Evolutionary conservation across 371 early-diverging fungal species (phyloP).

Genomic region (Mucor ambiguus): DNA sequence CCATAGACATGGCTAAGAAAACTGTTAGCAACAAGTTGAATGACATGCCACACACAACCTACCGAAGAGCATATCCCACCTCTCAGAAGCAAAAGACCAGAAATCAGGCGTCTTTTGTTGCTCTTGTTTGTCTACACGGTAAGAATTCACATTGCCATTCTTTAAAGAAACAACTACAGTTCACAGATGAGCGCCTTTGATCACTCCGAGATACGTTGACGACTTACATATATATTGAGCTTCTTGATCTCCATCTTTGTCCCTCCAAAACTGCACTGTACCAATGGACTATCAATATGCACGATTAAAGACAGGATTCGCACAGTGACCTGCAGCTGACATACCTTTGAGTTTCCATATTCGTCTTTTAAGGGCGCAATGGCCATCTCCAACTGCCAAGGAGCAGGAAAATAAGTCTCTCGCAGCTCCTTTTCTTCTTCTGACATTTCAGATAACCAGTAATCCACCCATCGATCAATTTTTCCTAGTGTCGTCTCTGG

Average conservation of each 20-base stretch:
- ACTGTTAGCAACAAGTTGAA: neutral
- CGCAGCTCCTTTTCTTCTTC: slow-evolving; percentile 15
- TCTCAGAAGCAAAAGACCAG: slow-evolving; percentile 30
- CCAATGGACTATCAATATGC: slow-evolving; percentile 16
- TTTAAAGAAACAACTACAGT: slow-evolving; percentile 28
- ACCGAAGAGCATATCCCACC: slow-evolving; percentile 44
- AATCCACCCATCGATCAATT: slow-evolving; percentile 18
- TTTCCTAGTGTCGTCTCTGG: neutral
- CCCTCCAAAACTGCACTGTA: slow-evolving; percentile 20
- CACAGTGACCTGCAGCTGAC: neutral
- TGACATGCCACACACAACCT: neutral
- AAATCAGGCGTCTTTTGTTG: slow-evolving; percentile 24
- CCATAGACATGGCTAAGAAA: slow-evolving; percentile 29
- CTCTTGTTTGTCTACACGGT: slow-evolving; percentile 28
- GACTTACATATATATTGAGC: slow-evolving; percentile 20
- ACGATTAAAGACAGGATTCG: neutral
- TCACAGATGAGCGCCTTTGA: neutral
- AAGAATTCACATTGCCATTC: slow-evolving; percentile 32
- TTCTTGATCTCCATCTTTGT: neutral
- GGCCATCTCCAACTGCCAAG: slow-evolving; percentile 24
- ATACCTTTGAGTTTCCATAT: slow-evolving; percentile 17
- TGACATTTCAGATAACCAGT: slow-evolving; percentile 9
- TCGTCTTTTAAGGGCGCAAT: slow-evolving; percentile 16
- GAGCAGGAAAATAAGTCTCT: slow-evolving; percentile 14
- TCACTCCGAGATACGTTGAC: neutral